A percentile compares a stretch with the other conserved stretches of the same genome.
These are phyloP conservation scores for Sporormia fimetaria DNA, from an alignment of 495 filamentous ascomycete species.

Conservation along the genomic window DNA sequence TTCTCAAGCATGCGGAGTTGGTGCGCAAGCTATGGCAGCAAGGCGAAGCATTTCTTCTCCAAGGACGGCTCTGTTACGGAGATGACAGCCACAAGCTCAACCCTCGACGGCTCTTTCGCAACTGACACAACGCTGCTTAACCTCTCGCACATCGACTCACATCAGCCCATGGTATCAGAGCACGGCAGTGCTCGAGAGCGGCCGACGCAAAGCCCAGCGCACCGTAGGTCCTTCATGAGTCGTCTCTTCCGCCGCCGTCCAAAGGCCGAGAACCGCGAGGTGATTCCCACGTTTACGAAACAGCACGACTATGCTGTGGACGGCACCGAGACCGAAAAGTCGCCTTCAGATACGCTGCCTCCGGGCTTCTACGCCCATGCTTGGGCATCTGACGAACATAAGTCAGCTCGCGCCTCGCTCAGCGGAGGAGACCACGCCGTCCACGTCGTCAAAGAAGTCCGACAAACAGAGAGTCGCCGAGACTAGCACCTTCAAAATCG, in stretches of 20 bases:
- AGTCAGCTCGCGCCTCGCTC: not conserved
- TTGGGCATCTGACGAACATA: constrained; percentile 10
- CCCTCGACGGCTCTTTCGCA: not conserved
- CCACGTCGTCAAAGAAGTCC: constrained; percentile 12
- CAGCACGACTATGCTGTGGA: not conserved
- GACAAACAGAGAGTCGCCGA: too few species aligned
- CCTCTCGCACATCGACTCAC: too few species aligned
- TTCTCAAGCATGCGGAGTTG: constrained; percentile 2
- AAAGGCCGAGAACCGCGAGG: too few species aligned
- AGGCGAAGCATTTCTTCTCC: constrained; percentile 17
- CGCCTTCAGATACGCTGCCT: not conserved
- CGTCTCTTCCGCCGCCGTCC: too few species aligned
- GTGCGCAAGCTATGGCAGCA: constrained; percentile 3
- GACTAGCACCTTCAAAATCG: too few species aligned
- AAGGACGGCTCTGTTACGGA: constrained; percentile 7
- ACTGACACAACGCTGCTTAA: too few species aligned
- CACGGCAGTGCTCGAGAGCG: too few species aligned
- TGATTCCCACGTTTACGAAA: constrained; percentile 8
- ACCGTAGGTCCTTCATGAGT: too few species aligned
- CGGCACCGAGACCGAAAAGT: constrained; percentile 1
- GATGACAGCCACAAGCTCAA: constrained; percentile 1
- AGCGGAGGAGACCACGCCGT: constrained; percentile 1
- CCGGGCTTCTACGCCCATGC: constrained; percentile 3
- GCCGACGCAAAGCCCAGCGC: too few species aligned
- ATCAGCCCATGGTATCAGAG: too few species aligned